A percentile compares a stretch with the other conserved stretches of the same genome.
phyloP scores from a whole-genome alignment of 306 rosid species.

The Argentina anserina region DNA sequence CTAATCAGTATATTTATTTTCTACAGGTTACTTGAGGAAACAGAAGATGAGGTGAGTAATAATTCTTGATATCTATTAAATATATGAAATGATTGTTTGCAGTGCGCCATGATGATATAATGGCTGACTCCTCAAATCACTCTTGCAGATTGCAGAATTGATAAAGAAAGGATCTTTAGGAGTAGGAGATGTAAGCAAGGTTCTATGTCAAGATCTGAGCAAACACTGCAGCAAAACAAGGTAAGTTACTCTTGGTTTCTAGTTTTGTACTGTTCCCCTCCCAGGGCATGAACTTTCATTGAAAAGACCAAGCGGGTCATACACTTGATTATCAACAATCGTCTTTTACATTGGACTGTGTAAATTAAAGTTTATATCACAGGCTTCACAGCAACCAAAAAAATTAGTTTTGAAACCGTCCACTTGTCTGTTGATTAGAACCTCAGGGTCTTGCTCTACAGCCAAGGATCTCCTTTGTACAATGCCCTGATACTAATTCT shows the following conservation, averaged over 20 bases:
- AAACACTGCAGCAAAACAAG: conserved; percentile 69
- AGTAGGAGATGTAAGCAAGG: conserved; percentile 76
- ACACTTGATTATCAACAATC: not conserved
- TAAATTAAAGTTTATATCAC: not conserved
- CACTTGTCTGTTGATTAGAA: not conserved
- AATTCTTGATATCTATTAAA: conserved; percentile 12
- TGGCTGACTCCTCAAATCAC: conserved; percentile 10
- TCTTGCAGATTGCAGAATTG: conserved; percentile 70
- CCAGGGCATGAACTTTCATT: not conserved
- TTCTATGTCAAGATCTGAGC: conserved; percentile 87
- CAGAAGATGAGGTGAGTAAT: conserved; percentile 76
- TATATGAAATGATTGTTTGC: conserved; percentile 11
- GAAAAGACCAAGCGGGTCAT: conserved; percentile 1
- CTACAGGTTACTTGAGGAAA: conserved; percentile 81
- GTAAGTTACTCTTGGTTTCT: conserved; percentile 40
- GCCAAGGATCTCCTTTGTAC: not conserved
- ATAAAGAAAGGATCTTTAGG: conserved; percentile 74
- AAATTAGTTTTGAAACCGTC: not conserved
- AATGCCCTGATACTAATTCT: not conserved
- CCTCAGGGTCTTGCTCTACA: not conserved
- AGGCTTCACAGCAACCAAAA: not conserved
- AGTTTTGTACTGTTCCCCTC: not conserved
- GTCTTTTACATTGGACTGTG: not conserved
- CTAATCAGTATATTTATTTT: conserved; percentile 42
- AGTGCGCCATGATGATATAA: conserved; percentile 11